Conservation (phyloP, 2,329 filamentous ascomycete genomes). For the Botrytis byssoidea region DNA sequence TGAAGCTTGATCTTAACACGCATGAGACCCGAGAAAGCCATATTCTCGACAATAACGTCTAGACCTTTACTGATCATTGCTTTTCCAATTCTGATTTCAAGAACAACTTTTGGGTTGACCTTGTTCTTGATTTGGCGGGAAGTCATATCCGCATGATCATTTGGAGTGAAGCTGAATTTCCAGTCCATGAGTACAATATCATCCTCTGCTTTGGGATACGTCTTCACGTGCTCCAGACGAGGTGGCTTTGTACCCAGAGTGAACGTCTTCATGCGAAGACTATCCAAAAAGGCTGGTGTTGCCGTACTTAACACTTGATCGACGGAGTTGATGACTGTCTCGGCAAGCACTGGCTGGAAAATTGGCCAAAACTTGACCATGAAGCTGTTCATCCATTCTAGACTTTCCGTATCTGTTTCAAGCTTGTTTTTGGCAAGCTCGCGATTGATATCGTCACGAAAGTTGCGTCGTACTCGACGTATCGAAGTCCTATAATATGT, state of each 20-base stretch:
- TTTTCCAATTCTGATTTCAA: conserved; percentile 93
- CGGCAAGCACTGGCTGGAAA: conserved; percentile 88
- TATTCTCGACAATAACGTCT: conserved; percentile 96
- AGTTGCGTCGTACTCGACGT: conserved; percentile 89
- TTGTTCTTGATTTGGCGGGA: conserved; percentile 87
- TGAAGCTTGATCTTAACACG: conserved; percentile 97
- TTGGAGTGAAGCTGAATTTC: conserved; percentile 99
- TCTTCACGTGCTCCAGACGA: conserved; percentile 95
- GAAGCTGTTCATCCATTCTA: conserved; percentile 99
- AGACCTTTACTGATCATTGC: conserved; percentile 96
- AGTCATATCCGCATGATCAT: conserved; percentile 90
- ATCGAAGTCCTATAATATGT: conserved; percentile 97
- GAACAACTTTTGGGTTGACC: conserved; percentile 92
- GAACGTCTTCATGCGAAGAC: conserved; percentile 89
- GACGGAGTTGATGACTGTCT: conserved; percentile 89
- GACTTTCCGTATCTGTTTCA: conserved; percentile 85
- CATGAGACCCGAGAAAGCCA: conserved; percentile 95
- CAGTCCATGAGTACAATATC: conserved; percentile 98
- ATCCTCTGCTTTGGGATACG: conserved; percentile 92
- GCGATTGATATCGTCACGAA: conserved; percentile 87
- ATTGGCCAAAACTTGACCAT: conserved; percentile 99
- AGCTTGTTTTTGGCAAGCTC: conserved; percentile 84
- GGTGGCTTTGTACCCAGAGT: conserved; percentile 93
- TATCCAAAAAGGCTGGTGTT: conserved; percentile 90
- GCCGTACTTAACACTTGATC: conserved; percentile 93